Evolutionary conservation across 75 land plant species (phyloP).

Genomic region (Selaginella tamariscina): DNA sequence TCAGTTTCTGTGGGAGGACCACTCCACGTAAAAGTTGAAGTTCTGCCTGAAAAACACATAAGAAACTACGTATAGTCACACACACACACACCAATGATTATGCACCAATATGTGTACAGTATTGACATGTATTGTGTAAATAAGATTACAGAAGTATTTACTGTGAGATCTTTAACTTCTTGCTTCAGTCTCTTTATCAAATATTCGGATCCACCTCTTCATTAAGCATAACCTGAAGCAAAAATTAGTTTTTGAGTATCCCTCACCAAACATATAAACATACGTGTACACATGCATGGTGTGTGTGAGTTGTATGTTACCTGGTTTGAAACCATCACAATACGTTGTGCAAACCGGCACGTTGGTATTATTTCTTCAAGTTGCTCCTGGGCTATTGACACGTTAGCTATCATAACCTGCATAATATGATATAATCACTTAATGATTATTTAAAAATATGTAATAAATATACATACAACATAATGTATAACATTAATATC

Average conservation of each 20-base stretch:
- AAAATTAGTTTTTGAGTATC: not conserved
- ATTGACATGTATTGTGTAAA: no score
- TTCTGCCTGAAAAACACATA: slow-evolving; percentile 25
- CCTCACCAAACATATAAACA: not conserved
- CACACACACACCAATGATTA: no score
- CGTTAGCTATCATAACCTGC: slow-evolving; percentile 34
- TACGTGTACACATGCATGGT: no score
- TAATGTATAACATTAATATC: no score
- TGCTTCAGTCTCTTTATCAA: slow-evolving; percentile 30
- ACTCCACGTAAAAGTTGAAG: slow-evolving; percentile 21
- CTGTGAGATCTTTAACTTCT: slow-evolving; percentile 26
- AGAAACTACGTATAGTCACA: no score
- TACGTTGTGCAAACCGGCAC: no score
- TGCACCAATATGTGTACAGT: not conserved
- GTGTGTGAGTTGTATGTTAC: not conserved
- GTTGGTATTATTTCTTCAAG: no score
- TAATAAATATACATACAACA: no score
- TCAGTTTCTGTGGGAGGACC: slow-evolving; percentile 19
- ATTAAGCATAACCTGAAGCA: slow-evolving; percentile 20
- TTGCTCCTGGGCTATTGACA: no score
- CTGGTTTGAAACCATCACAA: slow-evolving; percentile 26
- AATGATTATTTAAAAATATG: no score
- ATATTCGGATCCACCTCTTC: slow-evolving; percentile 30
- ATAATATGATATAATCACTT: no score
- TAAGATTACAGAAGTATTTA: no score